Base-by-base conservation (phyloP, 306 rosid genomes). In the Neltuma alba region DNA sequence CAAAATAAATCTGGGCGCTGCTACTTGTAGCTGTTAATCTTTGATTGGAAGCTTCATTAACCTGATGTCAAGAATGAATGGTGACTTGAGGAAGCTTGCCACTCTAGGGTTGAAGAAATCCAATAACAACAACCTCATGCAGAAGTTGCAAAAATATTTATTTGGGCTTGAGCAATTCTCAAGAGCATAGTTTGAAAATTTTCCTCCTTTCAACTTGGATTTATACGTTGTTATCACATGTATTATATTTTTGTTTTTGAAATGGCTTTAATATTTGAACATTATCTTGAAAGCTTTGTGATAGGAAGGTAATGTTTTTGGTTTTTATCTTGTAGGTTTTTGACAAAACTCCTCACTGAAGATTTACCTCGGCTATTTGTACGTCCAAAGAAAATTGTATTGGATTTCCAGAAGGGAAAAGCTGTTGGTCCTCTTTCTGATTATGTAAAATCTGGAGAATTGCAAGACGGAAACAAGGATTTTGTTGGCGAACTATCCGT, bases 321-420 rank as follows among this genome's bases (percentile, higher is more conserved):
- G 63, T 13, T 37, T 68, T 58, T 60, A 44, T 69, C 76, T 74
- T 79, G 47, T 83, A 96, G 99, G 99, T 96, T 96, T 88, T 86
- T 96, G 90, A 96, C 70, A 11, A 96, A 96, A 86, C 98, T 96
- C 87, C 98, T 96, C 83, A 96, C 99, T 1, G 88, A 78, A 89
- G 99, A 96, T 87, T 88, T 96, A 87, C 99, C 99, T 34, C 83
- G 88, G 79, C 74, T 93, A 74, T 96, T 96, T 84, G 99, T 96
- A 20, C 99, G 99, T n/a, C 99, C 99, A 20, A 93, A 96, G 82
- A 93, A 89, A 92, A 96, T 91, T 79, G 96, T 96, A 87, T 89
- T 96, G 78, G 99, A 96, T 83, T 93, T 96, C 74, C 96, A 93
- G 83, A 93, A 90, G 75, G 97, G 88, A 86, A 91, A 90, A 87